phyloP scores from a whole-genome alignment of 1,284 basidiomycete genomes.

The Stereum hirsutum region DNA sequence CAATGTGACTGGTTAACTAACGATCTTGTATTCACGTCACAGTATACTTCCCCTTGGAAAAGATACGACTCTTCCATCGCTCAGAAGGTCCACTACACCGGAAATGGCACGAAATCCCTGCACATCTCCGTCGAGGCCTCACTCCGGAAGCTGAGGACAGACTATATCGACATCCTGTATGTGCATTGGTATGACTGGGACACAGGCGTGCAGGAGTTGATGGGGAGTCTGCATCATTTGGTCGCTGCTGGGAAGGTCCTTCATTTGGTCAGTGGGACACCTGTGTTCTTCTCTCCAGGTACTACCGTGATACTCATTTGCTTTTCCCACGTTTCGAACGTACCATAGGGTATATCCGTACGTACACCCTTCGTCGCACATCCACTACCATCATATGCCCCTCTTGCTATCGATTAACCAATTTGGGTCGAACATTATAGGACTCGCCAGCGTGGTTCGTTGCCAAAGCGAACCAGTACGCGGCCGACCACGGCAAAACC shows the following conservation, averaged over 20 bases:
- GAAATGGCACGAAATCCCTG: conserved; percentile 19
- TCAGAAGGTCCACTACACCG: conserved; percentile 19
- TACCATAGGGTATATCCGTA: conserved; percentile 6
- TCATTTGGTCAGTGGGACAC: conserved; percentile 16
- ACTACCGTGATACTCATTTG: too few species aligned
- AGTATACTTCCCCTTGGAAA: conserved; percentile 20
- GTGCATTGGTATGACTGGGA: conserved; percentile 30
- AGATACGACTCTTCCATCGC: conserved; percentile 10
- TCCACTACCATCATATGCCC: too few species aligned
- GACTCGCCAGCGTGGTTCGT: conserved; percentile 33
- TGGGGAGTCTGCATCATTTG: conserved; percentile 24
- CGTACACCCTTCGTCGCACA: background rate
- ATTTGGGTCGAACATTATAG: conserved; percentile 18
- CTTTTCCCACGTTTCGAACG: background rate
- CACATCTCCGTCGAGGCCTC: conserved; percentile 17
- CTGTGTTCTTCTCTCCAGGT: too few species aligned
- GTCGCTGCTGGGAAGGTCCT: conserved; percentile 27
- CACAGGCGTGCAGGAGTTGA: conserved; percentile 29
- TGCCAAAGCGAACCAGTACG: conserved; percentile 25
- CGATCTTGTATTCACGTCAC: background rate
- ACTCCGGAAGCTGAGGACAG: conserved; percentile 21
- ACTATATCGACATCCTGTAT: conserved; percentile 27
- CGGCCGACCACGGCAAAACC: conserved; percentile 29
- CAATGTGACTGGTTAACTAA: background rate
- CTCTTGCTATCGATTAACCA: too few species aligned